Conservation (phyloP, 257 asterid species). For the Ilex aquifolium region DNA sequence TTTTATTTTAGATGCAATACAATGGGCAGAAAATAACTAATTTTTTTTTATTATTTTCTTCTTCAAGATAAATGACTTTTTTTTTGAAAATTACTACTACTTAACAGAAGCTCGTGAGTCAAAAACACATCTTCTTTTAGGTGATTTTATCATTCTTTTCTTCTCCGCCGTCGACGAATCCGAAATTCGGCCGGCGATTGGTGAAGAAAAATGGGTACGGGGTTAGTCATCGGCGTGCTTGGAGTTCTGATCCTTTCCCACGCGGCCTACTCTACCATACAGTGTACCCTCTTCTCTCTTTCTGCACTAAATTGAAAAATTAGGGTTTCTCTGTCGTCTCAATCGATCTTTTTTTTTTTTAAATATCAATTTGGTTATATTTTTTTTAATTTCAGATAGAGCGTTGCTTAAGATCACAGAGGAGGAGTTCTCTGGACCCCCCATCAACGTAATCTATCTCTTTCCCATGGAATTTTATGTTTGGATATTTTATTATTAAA, state of each 20-base stretch:
- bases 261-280: slow-evolving; percentile 67
- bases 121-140: too few relatives aligned
- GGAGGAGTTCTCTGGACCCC: slow-evolving; percentile 80
- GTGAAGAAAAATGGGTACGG: slow-evolving; percentile 44
- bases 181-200: too few relatives aligned
- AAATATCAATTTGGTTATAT: slow-evolving; percentile 1
- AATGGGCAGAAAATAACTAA: too few relatives aligned
- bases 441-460: slow-evolving; percentile 48
- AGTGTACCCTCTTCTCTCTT: slow-evolving; percentile 42
- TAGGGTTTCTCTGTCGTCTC: background rate
- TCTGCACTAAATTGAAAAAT: background rate
- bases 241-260: slow-evolving; percentile 78
- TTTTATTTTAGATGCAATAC: too few relatives aligned
- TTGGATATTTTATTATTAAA: background rate
- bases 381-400: slow-evolving; percentile 51
- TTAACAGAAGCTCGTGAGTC: too few relatives aligned
- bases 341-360: background rate
- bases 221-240: slow-evolving; percentile 66
- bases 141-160: slow-evolving; percentile 6
- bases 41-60: too few relatives aligned
- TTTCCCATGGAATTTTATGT: background rate
- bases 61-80: too few relatives aligned
- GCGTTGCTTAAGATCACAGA: slow-evolving; percentile 87
- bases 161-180: slow-evolving; percentile 1
- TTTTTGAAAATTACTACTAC: too few relatives aligned